Base-by-base conservation (phyloP, 176 grass and related monocot species). In the Alopecurus myosuroides region DNA sequence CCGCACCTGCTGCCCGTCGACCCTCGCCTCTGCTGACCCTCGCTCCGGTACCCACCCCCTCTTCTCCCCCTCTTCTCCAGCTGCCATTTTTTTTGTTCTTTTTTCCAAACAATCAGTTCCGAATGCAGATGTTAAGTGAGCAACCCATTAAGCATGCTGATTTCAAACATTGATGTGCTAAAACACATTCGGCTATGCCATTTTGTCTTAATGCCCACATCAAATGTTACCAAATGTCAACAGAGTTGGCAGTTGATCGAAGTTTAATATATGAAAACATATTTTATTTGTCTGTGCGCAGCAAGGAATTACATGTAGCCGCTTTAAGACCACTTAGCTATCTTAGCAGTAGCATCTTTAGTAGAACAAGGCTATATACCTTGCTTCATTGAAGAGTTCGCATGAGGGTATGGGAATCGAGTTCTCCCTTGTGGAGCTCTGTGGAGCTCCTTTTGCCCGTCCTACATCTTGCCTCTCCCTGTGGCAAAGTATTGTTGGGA, bases 61-160 rank as follows among this genome's bases (percentile, higher is more conserved):
- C n/a, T n/a, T n/a, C n/a, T n/a, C n/a, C n/a, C n/a, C n/a, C n/a
- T n/a, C n/a, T n/a, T n/a, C n/a, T n/a, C n/a, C n/a, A n/a, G n/a
- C n/a, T n/a, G n/a, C n/a, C n/a, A n/a, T n/a, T n/a, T n/a, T n/a
- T n/a, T n/a, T n/a, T n/a, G n/a, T n/a, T n/a, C n/a, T n/a, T n/a
- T n/a, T n/a, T n/a, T n/a, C n/a, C n/a, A n/a, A n/a, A n/a, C n/a
- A n/a, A 58, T 90, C 89, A 9, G 91, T 95, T 79, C 51, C 51
- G 18, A 95, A 95, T 20, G 95, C 85, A 9, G 92, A 55, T 15
- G 79, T 98, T 14, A 98, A 95, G 70, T 92, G 86, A 98, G 61
- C 76, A 46, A 41, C 41, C 82, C 31, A 23, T 76, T 37, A 17
- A 63, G n/a, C 75, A 64, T 64, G 49, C 46, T 78, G 69, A 83